phyloP scores from a whole-genome alignment of 768 basidiomycete species.

The Lentinula lateritia region DNA sequence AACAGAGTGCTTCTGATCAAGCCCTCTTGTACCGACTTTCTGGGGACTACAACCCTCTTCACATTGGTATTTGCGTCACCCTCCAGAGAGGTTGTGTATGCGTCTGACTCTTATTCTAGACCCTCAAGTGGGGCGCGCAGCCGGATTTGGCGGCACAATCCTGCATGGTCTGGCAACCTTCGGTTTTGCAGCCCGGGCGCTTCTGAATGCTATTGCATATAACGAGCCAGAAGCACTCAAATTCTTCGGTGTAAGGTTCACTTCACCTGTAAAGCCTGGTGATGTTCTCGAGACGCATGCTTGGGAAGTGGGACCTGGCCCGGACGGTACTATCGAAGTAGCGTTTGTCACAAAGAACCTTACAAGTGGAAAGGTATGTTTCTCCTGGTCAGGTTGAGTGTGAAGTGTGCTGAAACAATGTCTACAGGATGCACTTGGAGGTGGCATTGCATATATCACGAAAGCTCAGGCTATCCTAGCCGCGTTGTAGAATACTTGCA shows the following conservation, averaged over 20 bases:
- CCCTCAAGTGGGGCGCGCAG: constrained; percentile 61
- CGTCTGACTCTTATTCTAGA: constrained; percentile 33
- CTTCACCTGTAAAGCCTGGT: constrained; percentile 78
- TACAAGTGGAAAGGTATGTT: constrained; percentile 50
- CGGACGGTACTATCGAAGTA: constrained; percentile 53
- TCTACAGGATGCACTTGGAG: constrained; percentile 47
- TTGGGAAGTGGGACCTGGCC: constrained; percentile 72
- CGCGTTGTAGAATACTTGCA: background rate
- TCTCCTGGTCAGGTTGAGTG: background rate
- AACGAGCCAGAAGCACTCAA: constrained; percentile 58
- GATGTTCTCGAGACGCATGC: constrained; percentile 72
- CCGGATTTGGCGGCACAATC: constrained; percentile 82
- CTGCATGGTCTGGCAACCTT: constrained; percentile 83
- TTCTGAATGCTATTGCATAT: constrained; percentile 59
- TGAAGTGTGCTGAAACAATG: background rate
- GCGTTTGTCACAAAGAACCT: constrained; percentile 59
- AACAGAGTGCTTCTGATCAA: constrained; percentile 61
- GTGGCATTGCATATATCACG: constrained; percentile 59
- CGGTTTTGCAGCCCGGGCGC: constrained; percentile 75
- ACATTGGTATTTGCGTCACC: constrained; percentile 45
- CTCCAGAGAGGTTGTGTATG: background rate
- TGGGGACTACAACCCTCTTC: constrained; percentile 77
- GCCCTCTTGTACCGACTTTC: constrained; percentile 71
- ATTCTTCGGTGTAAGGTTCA: constrained; percentile 72
- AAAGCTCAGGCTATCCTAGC: constrained; percentile 37